These are phyloP conservation scores for Phytophthora chlamydospora DNA, from an alignment of 352 stramenopile species.

Conservation along the genomic window DNA sequence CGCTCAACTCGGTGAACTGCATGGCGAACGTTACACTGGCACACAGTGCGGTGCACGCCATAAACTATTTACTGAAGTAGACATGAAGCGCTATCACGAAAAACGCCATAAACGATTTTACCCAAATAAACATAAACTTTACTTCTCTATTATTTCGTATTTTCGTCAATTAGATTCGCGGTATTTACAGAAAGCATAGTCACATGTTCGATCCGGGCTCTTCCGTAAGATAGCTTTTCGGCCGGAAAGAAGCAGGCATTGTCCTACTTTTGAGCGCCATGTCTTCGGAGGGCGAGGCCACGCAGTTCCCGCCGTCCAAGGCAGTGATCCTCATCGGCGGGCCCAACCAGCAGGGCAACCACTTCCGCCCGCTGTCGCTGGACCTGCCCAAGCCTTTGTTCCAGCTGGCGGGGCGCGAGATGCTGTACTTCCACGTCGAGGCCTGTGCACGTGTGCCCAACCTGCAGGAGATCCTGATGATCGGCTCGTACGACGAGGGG, in stretches of 20 bases:
- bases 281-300: slow-evolving; percentile 39
- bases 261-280: slow-evolving; percentile 6
- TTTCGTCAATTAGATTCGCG: slow-evolving; percentile 14
- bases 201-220: slow-evolving; percentile 5
- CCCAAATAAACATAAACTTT: not conserved
- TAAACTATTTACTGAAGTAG: slow-evolving; percentile 8
- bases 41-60: no score
- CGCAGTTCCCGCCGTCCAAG: slow-evolving; percentile 78
- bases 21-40: slow-evolving; percentile 37
- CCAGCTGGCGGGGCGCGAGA: slow-evolving; percentile 83
- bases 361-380: slow-evolving; percentile 88
- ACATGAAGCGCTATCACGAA: not conserved
- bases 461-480: slow-evolving; percentile 88
- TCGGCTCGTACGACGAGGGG: slow-evolving; percentile 89
- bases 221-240: no score
- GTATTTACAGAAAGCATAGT: slow-evolving; percentile 3
- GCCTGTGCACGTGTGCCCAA: slow-evolving; percentile 84
- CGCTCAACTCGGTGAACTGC: slow-evolving; percentile 91
- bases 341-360: slow-evolving; percentile 86
- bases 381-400: slow-evolving; percentile 90
- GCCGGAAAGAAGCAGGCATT: no score
- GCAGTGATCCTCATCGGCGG: slow-evolving; percentile 89
- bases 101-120: slow-evolving; percentile 1
- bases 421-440: slow-evolving; percentile 91
- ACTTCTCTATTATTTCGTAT: slow-evolving; percentile 1